phyloP scores from a whole-genome alignment of 108 stramenopile genomes.

The Mediolabrus comicus region DNA sequence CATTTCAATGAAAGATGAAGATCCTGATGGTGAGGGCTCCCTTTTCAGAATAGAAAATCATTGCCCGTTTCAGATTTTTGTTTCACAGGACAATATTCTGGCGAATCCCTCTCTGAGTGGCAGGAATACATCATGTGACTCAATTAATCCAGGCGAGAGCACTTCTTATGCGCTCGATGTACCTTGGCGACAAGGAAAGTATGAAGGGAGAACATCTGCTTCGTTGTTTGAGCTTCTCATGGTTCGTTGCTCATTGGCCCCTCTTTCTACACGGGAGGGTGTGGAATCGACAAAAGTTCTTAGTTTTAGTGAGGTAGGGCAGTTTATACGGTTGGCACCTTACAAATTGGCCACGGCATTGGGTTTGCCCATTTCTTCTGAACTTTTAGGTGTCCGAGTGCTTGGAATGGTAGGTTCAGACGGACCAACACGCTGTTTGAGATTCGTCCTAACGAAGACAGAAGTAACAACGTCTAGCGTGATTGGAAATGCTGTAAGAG shows the following conservation, averaged over 20 bases:
- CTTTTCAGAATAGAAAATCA: conserved; percentile 72
- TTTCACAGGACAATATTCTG: conserved; percentile 66
- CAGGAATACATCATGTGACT: conserved; percentile 38
- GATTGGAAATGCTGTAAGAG: conserved; percentile 27
- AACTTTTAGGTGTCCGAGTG: conserved; percentile 46
- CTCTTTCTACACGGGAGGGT: conserved; percentile 53
- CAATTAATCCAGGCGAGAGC: conserved; percentile 34
- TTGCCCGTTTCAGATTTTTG: conserved; percentile 69
- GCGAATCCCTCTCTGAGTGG: conserved; percentile 41
- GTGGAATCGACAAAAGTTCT: conserved; percentile 73
- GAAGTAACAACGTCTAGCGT: conserved; percentile 7
- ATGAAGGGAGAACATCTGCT: conserved; percentile 54
- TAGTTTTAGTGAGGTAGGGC: conserved; percentile 50
- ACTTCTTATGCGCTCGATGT: conserved; percentile 67
- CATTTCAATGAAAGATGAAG: conserved; percentile 65
- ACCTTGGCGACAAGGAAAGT: conserved; percentile 73
- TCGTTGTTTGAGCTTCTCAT: conserved; percentile 55
- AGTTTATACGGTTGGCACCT: conserved; percentile 58
- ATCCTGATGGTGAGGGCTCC: conserved; percentile 51
- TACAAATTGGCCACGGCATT: conserved; percentile 45
- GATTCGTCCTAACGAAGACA: conserved; percentile 36
- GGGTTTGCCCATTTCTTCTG: conserved; percentile 11
- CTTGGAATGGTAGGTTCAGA: conserved; percentile 59
- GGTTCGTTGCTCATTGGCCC: conserved; percentile 61
- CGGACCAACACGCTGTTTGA: conserved; percentile 70